A percentile compares a stretch with the other conserved stretches of the same genome.
Conservation (phyloP, 2,329 filamentous ascomycete species). For the Beauveria sp. region DNA sequence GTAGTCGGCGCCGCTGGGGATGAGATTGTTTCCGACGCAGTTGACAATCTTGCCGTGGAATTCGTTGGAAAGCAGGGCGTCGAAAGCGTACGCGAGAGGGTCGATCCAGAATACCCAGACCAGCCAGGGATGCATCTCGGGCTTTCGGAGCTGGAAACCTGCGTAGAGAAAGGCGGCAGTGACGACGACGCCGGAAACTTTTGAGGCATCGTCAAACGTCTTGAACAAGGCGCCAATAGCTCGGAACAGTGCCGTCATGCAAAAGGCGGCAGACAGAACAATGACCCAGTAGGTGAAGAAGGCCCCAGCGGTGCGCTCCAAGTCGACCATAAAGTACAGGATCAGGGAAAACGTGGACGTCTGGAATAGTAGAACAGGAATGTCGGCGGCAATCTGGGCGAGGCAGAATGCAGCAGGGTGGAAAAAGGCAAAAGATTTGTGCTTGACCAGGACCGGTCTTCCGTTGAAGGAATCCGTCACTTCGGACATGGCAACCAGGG, state of each 20-base stretch:
- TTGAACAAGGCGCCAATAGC: conserved; percentile 46
- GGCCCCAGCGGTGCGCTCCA: conserved; percentile 61
- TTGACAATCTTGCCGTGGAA: conserved; percentile 50
- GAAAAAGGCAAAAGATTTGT: conserved; percentile 49
- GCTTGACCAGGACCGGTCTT: conserved; percentile 51
- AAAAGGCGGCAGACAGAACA: conserved; percentile 42
- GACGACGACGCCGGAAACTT: conserved; percentile 44
- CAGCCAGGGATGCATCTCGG: conserved; percentile 56
- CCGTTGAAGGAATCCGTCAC: conserved; percentile 56
- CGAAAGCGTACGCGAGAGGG: conserved; percentile 62
- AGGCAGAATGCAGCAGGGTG: conserved; percentile 53
- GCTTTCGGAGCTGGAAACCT: conserved; percentile 55
- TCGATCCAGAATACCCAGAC: conserved; percentile 58
- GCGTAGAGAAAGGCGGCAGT: conserved; percentile 51
- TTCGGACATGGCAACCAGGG: conserved; percentile 56
- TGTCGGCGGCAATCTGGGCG: conserved; percentile 45
- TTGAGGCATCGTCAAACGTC: conserved; percentile 52
- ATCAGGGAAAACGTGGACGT: conserved; percentile 49
- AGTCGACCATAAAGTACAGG: conserved; percentile 60
- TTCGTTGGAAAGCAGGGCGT: conserved; percentile 62
- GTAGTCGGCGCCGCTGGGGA: conserved; percentile 44
- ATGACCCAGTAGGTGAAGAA: conserved; percentile 60
- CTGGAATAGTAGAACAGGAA: conserved; percentile 51
- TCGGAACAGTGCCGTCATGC: conserved; percentile 52
- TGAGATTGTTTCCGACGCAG: conserved; percentile 41